Percentiles rank a stretch among this genome's conserved stretches.
phyloP scores from a whole-genome alignment of 2,329 filamentous ascomycete species.

The Nemania diffusa region DNA sequence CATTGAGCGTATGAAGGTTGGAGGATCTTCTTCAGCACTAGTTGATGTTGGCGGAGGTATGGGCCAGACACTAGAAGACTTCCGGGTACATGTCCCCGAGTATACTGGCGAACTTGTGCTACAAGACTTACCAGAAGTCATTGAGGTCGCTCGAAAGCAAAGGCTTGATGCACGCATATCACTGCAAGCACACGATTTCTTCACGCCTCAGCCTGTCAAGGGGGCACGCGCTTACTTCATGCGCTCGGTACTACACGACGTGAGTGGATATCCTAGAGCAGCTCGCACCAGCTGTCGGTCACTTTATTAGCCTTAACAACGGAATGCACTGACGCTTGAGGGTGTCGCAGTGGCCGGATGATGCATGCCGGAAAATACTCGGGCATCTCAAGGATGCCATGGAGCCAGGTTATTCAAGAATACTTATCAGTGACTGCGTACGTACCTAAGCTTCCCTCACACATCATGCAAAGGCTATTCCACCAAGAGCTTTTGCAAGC shows the following conservation, averaged over 20 bases:
- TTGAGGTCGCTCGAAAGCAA: slow-evolving; percentile 15
- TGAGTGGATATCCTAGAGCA: not conserved
- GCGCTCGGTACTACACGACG: slow-evolving; percentile 50
- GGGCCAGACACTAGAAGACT: slow-evolving; percentile 33
- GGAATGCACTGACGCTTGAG: not conserved
- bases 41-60: slow-evolving; percentile 37
- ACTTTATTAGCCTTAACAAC: not conserved
- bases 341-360: slow-evolving; percentile 46
- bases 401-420: slow-evolving; percentile 37
- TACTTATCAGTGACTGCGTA: slow-evolving; percentile 36
- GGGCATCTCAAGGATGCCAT: slow-evolving; percentile 31
- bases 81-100: slow-evolving; percentile 16
- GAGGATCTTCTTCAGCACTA: slow-evolving; percentile 22
- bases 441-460: slow-evolving; percentile 1
- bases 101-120: slow-evolving; percentile 32
- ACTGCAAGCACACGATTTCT: slow-evolving; percentile 43
- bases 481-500: no score
- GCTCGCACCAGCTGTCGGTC: not conserved
- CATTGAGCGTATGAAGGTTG: slow-evolving; percentile 18
- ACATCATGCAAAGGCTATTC: no score
- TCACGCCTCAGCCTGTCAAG: slow-evolving; percentile 46
- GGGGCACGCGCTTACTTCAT: slow-evolving; percentile 46
- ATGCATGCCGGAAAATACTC: slow-evolving; percentile 37
- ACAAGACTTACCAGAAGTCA: slow-evolving; percentile 35
- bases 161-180: slow-evolving; percentile 17